Evolutionary conservation across 2,329 filamentous ascomycete genomes (phyloP).

Genomic region (Fusarium sambucinum): DNA sequence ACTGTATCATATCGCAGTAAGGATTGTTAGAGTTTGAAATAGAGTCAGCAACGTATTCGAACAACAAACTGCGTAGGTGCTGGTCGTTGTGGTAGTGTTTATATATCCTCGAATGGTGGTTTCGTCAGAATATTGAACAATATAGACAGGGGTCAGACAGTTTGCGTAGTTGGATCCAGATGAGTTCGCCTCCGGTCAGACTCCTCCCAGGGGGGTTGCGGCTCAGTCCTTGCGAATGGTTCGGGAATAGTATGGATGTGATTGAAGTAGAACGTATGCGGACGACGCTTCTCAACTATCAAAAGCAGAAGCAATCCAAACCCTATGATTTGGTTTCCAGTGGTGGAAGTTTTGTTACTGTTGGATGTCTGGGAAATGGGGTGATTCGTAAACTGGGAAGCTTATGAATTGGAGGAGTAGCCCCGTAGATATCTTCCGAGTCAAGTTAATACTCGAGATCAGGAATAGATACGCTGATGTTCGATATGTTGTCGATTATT

Average conservation of each 20-base stretch:
- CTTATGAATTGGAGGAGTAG: slow-evolving; percentile 5
- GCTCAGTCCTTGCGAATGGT: slow-evolving; percentile 11
- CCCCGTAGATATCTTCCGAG: slow-evolving; percentile 1
- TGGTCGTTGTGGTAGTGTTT: not conserved
- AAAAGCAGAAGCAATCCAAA: slow-evolving; percentile 18
- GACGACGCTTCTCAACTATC: not conserved
- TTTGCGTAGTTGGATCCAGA: not conserved
- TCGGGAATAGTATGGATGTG: slow-evolving; percentile 26
- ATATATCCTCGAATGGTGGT: not conserved
- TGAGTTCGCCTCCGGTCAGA: slow-evolving; percentile 15
- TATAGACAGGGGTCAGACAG: slow-evolving; percentile 2
- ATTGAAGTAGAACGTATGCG: slow-evolving; percentile 6
- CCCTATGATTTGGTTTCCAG: slow-evolving; percentile 5
- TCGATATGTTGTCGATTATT: slow-evolving; percentile 3
- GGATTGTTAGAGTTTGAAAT: slow-evolving; percentile 4
- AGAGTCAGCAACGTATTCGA: not conserved
- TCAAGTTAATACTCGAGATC: slow-evolving; percentile 2
- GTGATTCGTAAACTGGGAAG: not conserved
- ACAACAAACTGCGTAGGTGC: not conserved
- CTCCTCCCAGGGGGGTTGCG: slow-evolving; percentile 16
- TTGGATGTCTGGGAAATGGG: slow-evolving; percentile 3
- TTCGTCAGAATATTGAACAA: not conserved
- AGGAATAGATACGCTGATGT: slow-evolving; percentile 3
- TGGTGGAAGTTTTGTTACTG: slow-evolving; percentile 8
- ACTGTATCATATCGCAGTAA: slow-evolving; percentile 31